Conservation (phyloP, 192 early-diverging fungal species). For the Coemansia sp. region DNA sequence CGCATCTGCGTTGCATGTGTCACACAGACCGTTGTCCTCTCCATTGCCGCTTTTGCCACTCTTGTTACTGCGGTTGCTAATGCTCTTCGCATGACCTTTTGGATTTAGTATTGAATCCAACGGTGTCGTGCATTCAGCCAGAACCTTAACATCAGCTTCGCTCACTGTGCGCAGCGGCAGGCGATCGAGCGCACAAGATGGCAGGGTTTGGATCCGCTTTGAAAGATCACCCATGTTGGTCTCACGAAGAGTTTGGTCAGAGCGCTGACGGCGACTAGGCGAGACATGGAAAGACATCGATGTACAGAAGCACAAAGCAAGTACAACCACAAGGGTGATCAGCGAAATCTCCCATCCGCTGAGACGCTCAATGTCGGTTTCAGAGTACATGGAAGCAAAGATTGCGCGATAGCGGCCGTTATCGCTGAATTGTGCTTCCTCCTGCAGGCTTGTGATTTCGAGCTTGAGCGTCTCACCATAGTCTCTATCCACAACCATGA, state of each 20-base stretch:
- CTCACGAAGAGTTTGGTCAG: not conserved
- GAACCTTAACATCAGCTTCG: constrained; percentile 23
- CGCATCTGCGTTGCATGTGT: not conserved
- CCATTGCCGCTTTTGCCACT: not conserved
- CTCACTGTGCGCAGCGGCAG: constrained; percentile 40
- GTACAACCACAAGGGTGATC: constrained; percentile 39
- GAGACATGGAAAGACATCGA: constrained; percentile 44
- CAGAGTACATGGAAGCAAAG: constrained; percentile 43
- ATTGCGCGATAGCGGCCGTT: constrained; percentile 32
- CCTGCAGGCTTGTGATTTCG: constrained; percentile 23
- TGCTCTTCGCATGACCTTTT: constrained; percentile 11
- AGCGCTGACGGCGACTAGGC: constrained; percentile 14
- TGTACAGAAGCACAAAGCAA: constrained; percentile 42
- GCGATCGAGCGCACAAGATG: constrained; percentile 43
- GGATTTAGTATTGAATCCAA: constrained; percentile 40
- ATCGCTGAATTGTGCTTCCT: constrained; percentile 19
- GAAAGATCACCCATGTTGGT: not conserved
- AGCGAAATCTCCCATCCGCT: constrained; percentile 50
- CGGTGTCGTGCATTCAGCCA: constrained; percentile 40
- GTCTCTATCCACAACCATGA: constrained; percentile 36
- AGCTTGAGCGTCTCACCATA: constrained; percentile 43
- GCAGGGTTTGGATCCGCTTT: constrained; percentile 42
- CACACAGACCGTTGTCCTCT: not conserved
- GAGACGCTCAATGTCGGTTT: constrained; percentile 29
- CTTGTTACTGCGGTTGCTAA: not conserved